phyloP scores from a whole-genome alignment of 768 basidiomycete genomes.

The Brasilioporus rufonigricans region DNA sequence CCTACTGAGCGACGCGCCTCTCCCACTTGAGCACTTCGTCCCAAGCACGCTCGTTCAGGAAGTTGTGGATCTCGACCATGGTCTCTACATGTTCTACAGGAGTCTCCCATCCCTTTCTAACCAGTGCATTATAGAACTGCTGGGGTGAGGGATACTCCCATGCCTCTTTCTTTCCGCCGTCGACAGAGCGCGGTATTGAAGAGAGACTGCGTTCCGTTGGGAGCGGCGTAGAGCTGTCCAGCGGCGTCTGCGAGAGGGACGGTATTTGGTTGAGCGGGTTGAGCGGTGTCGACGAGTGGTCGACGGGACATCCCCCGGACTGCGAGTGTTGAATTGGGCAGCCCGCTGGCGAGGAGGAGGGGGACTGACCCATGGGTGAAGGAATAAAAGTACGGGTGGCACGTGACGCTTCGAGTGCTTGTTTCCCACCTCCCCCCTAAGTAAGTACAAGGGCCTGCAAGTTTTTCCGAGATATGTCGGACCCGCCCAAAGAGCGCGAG shows the following conservation, averaged over 20 bases:
- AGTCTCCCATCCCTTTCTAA: constrained; percentile 95
- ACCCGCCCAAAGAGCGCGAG: constrained; percentile 5
- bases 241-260: constrained; percentile 62
- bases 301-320: constrained; percentile 56
- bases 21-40: constrained; percentile 94
- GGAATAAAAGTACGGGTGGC: background rate
- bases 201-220: constrained; percentile 76
- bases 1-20: constrained; percentile 43
- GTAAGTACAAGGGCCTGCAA: too few relatives aligned
- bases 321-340: constrained; percentile 44
- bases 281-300: constrained; percentile 46
- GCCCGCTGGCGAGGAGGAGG: constrained; percentile 16
- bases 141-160: constrained; percentile 99
- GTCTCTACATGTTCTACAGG: constrained; percentile 94
- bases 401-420: constrained; percentile 10
- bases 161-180: constrained; percentile 27
- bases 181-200: constrained; percentile 74
- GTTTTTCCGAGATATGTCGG: background rate
- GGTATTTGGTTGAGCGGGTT: constrained; percentile 90
- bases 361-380: constrained; percentile 20
- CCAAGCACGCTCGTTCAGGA: constrained; percentile 97
- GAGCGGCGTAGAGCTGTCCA: constrained; percentile 54
- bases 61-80: constrained; percentile 99
- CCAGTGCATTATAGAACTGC: constrained; percentile 97
- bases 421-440: constrained; percentile 6